phyloP scores from a whole-genome alignment of 768 basidiomycete species.

The Suillus variegatus region DNA sequence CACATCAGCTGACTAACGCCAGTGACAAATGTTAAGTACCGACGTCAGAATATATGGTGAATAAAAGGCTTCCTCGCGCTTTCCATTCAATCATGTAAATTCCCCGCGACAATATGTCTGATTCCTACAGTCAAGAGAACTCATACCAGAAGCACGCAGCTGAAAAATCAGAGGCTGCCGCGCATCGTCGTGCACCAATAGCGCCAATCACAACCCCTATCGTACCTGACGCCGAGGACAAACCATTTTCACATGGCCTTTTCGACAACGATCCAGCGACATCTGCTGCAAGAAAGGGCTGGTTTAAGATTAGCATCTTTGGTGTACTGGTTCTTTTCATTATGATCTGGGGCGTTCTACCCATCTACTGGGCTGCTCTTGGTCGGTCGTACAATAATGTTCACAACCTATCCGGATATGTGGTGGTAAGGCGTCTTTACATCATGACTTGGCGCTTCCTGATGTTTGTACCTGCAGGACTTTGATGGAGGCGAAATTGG shows the following conservation, averaged over 20 bases:
- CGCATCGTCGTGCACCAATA: not conserved
- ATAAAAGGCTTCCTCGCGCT: not conserved
- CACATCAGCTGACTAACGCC: no score
- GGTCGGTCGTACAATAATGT: slow-evolving; percentile 42
- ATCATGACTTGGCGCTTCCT: not conserved
- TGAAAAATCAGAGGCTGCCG: not conserved
- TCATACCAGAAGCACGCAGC: not conserved
- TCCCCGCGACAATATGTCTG: not conserved
- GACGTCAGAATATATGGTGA: not conserved
- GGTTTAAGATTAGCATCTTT: slow-evolving; percentile 41
- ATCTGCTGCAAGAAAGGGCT: slow-evolving; percentile 36
- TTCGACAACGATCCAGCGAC: slow-evolving; percentile 31
- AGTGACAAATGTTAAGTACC: not conserved
- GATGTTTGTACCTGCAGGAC: slow-evolving; percentile 39
- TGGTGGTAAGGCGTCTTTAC: slow-evolving; percentile 46
- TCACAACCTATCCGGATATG: slow-evolving; percentile 52
- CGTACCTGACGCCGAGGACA: slow-evolving; percentile 3
- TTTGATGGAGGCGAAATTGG: slow-evolving; percentile 61
- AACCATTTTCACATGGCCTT: slow-evolving; percentile 31
- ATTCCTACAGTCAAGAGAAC: not conserved
- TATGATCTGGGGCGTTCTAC: slow-evolving; percentile 49
- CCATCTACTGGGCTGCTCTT: slow-evolving; percentile 64
- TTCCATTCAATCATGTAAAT: not conserved
- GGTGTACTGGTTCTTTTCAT: slow-evolving; percentile 39
- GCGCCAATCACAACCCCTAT: slow-evolving; percentile 13